Conservation (phyloP, 305 asterid species). For the Solanum hybrid region DNA sequence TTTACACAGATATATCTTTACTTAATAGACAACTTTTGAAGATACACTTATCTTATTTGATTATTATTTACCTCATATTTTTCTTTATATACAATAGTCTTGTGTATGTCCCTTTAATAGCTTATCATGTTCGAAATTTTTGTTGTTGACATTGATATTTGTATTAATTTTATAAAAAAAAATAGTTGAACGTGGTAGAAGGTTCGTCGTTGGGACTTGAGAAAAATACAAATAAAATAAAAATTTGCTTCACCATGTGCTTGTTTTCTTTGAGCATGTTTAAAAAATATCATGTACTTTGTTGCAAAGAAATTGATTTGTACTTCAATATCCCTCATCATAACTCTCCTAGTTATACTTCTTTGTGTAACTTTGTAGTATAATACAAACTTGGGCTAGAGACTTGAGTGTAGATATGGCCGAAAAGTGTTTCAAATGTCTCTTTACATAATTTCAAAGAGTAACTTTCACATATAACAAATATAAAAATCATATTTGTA, state of each 20-base stretch:
- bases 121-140: neutral
- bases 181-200: neutral
- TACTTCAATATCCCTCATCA: neutral
- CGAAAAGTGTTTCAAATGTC: neutral
- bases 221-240: neutral
- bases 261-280: neutral
- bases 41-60: neutral
- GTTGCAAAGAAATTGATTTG: neutral
- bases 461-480: too few species aligned
- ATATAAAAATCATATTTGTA: too few species aligned
- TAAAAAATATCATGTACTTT: neutral
- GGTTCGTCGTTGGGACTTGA: neutral
- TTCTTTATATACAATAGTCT: neutral
- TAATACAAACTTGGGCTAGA: neutral
- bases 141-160: neutral
- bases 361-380: neutral
- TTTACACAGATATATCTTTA: too few species aligned
- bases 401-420: neutral
- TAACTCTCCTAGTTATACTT: neutral
- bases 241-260: neutral
- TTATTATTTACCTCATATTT: too few species aligned
- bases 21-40: neutral
- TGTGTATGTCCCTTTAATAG: neutral
- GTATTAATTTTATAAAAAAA: too few species aligned
- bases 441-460: too few species aligned